Evolutionary conservation across 768 basidiomycete species (phyloP).

Genomic region (Kwoniella sp.): DNA sequence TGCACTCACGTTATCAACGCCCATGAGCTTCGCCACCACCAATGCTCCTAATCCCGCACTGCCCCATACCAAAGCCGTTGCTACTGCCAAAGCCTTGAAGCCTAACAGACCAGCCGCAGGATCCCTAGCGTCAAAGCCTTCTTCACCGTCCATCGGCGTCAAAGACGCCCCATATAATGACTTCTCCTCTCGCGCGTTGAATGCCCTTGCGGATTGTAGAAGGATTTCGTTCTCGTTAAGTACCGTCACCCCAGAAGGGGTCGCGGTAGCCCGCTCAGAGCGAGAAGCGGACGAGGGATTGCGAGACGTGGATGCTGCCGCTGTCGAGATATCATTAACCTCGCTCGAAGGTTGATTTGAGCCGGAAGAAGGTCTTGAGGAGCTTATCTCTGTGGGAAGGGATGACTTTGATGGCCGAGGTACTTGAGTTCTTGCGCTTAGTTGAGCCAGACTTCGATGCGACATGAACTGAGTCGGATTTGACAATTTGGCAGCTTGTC

Average conservation of each 20-base stretch:
- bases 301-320: too few relatives aligned
- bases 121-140: conserved; percentile 10
- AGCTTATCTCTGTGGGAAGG: neutral
- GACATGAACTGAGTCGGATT: conserved; percentile 32
- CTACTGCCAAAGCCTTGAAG: conserved; percentile 42
- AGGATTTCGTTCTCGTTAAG: conserved; percentile 2
- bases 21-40: conserved; percentile 36
- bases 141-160: conserved; percentile 15
- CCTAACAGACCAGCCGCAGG: conserved; percentile 26
- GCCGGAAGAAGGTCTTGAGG: neutral
- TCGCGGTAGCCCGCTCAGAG: too few relatives aligned
- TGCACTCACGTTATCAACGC: conserved; percentile 41
- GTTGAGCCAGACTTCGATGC: conserved; percentile 22
- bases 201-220: conserved; percentile 13
- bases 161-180: conserved; percentile 21
- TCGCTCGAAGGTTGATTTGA: neutral
- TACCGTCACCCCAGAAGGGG: neutral
- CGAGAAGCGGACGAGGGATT: too few relatives aligned
- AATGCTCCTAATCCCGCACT: conserved; percentile 39
- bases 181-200: conserved; percentile 37
- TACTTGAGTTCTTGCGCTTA: conserved; percentile 4
- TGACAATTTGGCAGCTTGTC: conserved; percentile 31
- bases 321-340: too few relatives aligned
- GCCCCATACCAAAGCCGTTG: conserved; percentile 42
- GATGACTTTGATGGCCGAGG: neutral